A percentile compares a stretch with the other conserved stretches of the same genome.
Evolutionary conservation across 345 rosid species (phyloP).

Genomic region (Murraya koenigii): DNA sequence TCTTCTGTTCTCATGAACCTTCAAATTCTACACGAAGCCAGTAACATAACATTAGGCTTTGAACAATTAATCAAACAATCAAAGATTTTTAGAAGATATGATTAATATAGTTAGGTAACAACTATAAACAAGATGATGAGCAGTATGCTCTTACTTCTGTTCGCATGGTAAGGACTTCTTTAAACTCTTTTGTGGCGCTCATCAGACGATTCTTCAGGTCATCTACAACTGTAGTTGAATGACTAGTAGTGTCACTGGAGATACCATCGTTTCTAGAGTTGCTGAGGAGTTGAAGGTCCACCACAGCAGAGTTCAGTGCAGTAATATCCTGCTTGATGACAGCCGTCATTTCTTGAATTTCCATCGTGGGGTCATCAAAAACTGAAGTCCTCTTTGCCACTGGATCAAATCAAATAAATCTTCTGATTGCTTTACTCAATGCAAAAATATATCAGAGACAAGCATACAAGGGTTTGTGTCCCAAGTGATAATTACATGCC

Average conservation of each 20-base stretch:
- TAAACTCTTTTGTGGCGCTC: constrained; percentile 66
- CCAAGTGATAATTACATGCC: not conserved
- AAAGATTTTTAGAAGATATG: not conserved
- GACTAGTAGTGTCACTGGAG: constrained; percentile 59
- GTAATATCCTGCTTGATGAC: constrained; percentile 67
- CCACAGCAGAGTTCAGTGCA: constrained; percentile 62
- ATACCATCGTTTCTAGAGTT: constrained; percentile 47
- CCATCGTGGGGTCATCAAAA: constrained; percentile 64
- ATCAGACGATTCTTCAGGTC: constrained; percentile 62
- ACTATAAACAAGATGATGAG: not conserved
- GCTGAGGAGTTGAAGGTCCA: constrained; percentile 57
- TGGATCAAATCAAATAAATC: constrained; percentile 16
- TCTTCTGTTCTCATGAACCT: constrained; percentile 61
- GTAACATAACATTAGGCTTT: not conserved
- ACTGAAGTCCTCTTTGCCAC: constrained; percentile 70
- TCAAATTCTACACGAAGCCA: constrained; percentile 42
- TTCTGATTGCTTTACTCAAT: not conserved
- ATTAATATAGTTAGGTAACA: not conserved
- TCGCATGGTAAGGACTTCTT: constrained; percentile 64
- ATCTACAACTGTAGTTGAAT: constrained; percentile 62
- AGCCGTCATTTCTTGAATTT: constrained; percentile 63
- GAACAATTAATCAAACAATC: not conserved
- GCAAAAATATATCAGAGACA: not conserved
- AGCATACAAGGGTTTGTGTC: not conserved
- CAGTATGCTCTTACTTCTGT: constrained; percentile 40